Base-by-base conservation (phyloP, 768 basidiomycete genomes). In the Tylopilus subfusipes region DNA sequence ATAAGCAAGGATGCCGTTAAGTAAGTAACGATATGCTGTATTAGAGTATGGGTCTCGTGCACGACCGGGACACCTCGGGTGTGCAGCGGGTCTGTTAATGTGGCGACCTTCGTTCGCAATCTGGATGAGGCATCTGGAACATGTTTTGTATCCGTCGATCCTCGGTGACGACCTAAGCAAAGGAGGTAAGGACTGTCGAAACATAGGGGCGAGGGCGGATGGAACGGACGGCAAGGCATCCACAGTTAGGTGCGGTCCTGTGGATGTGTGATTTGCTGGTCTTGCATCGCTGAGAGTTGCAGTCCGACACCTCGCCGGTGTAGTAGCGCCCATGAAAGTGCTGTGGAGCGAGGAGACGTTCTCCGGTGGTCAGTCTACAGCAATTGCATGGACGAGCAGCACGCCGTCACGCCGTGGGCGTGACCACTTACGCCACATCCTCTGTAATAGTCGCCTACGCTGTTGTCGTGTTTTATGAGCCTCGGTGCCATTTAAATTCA, bases 271-370 rank as follows among this genome's bases (percentile, higher is more conserved):
- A 48, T 34, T 61, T 62, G 49, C 72, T 73, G 3, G 72, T 69
- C 55, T 73, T 73, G 60, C 72, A 73, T 45, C 58, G 33, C 22
- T 55, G 57, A 2, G 66, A 68, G 45, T 63, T 63, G 53, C 72
- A 73, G 47, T 73, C 73, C 12, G 47, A 42, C 0, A 70, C 64
- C 11, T 67, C 48, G 34, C 72, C 72, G 14, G 72, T 73, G 53
- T 60, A 73, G 59, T 73, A 74, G 47, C 72, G 73, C 49, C 65
- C 72, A 52, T 73, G 72, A 53, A 73, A 73, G 57, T 74, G 72
- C 72, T 73, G 22, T 31, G 39, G 22, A 21, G 7, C 9, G 19
- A 8, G 14, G 11, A 18, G 34, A 33, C 16, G 34, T 36, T 36
- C 4, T 36, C 4, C 19, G 7, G 43, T 12, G 48, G 54, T 55